Evolutionary conservation across 352 stramenopile genomes (phyloP).

Genomic region (Phytopythium aichiense): DNA sequence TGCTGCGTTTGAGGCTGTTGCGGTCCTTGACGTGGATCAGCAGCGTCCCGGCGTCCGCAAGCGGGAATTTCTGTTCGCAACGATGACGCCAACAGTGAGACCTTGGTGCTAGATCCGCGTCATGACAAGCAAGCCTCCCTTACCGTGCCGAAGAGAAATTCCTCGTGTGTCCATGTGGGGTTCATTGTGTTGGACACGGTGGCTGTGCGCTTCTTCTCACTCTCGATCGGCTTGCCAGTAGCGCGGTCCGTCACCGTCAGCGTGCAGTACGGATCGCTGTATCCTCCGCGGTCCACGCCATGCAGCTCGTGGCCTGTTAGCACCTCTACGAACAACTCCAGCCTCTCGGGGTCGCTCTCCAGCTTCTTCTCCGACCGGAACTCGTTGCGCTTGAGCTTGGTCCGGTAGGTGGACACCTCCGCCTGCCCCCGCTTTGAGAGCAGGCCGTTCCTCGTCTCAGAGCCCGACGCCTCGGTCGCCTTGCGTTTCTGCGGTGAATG

Average conservation of each 20-base stretch:
- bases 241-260: constrained; percentile 47
- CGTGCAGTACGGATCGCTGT: constrained; percentile 76
- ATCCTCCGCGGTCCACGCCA: constrained; percentile 53
- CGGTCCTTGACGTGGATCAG: constrained; percentile 74
- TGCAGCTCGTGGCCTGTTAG: constrained; percentile 56
- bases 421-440: constrained; percentile 45
- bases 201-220: constrained; percentile 67
- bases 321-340: constrained; percentile 48
- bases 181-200: constrained; percentile 69
- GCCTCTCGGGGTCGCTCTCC: constrained; percentile 21
- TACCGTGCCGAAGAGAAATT: constrained; percentile 63
- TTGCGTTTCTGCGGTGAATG: constrained; percentile 50
- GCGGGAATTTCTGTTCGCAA: constrained; percentile 29
- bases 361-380: constrained; percentile 44
- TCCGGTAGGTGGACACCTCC: constrained; percentile 54
- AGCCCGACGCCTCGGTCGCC: constrained; percentile 27
- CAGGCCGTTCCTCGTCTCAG: constrained; percentile 34
- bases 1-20: constrained; percentile 64
- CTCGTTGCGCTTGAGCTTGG: constrained; percentile 55
- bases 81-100: constrained; percentile 6
- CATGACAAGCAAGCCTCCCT: constrained; percentile 6
- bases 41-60: constrained; percentile 38
- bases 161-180: constrained; percentile 61
- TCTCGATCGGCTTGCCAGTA: constrained; percentile 43
- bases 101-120: not conserved